These are phyloP conservation scores for Metschnikowia sp. DNA, from an alignment of 805 yeast genomes.

Conservation along the genomic window DNA sequence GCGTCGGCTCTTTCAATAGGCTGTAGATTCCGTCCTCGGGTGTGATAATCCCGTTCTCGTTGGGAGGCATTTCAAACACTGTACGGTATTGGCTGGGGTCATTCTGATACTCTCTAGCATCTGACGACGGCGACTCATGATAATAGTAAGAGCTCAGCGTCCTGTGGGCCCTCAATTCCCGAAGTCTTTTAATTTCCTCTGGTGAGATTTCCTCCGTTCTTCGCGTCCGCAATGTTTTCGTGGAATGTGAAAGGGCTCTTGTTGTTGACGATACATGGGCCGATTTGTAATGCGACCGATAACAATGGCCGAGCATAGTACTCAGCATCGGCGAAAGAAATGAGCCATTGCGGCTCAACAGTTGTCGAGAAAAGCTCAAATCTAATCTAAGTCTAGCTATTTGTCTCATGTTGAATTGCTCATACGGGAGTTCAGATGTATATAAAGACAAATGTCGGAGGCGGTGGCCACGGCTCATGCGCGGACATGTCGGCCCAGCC, in stretches of 20 bases:
- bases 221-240: slow-evolving; percentile 21
- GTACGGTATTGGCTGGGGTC: slow-evolving; percentile 31
- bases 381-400: no score
- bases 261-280: not conserved
- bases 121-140: slow-evolving; percentile 26
- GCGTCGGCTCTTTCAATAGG: slow-evolving; percentile 72
- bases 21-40: slow-evolving; percentile 57
- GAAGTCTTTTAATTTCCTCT: slow-evolving; percentile 30
- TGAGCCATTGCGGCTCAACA: no score
- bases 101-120: slow-evolving; percentile 19
- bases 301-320: no score
- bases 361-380: no score
- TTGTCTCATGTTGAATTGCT: no score
- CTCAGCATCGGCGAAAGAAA: no score
- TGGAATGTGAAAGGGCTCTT: slow-evolving; percentile 3
- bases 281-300: no score
- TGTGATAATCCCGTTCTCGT: slow-evolving; percentile 50
- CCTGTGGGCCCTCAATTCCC: slow-evolving; percentile 10
- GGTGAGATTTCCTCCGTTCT: slow-evolving; percentile 32
- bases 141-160: slow-evolving; percentile 22
- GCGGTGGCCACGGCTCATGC: no score
- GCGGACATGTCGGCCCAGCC: no score
- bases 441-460: no score
- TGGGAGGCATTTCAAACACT: slow-evolving; percentile 36
- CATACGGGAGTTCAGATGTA: no score